Evolutionary conservation across 2,329 filamentous ascomycete genomes (phyloP), one percentile per base, ranked within the genome.

Genomic region (Cryphonectria parasitica): DNA sequence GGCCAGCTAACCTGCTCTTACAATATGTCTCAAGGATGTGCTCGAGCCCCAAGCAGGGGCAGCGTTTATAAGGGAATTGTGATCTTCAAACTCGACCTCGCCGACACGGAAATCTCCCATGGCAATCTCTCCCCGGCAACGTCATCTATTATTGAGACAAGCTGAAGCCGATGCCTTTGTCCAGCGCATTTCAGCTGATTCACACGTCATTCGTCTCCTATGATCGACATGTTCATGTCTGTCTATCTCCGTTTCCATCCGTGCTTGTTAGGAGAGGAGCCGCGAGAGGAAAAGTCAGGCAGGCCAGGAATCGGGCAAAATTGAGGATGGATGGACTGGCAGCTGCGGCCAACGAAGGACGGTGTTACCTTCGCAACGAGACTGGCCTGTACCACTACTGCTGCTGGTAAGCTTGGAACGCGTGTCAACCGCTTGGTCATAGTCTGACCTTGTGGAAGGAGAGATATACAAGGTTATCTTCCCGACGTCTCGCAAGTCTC

Each of bases 81-180:
- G 71, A 72, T 72, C 71, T 71, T 71, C 71, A 70, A 13, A 54
- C 36, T 56, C 45, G 60, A 54, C 41, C 39, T 31, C 15, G 43
- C 63, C 15, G 45, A 61, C n/a, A 67, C 62, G 66, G 71, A 25
- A 69, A 72, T 72, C 43, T 58, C 43, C 17, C 28, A 70, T 72
- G 71, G 64, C 66, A 72, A 71, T 71, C 66, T 34, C 39, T 39
- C 34, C 60, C 56, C 52, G 28, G 10, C 69, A 71, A 72, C 69
- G 71, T 71, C 71, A 71, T 65, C 25, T n/a, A 64, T 19, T 19
- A 63, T 63, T 64, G 34, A 68, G 66, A 68, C 66, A 68, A 28
- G 4, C 25, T 39, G 56, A 52, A 31, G 62, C 56, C 4, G 28
- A 22, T 31, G 28, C 28, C 60, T 31, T 25, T 41, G 34, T 68